phyloP scores from a whole-genome alignment of 2,329 filamentous ascomycete genomes.

The Escovopsis sp. region DNA sequence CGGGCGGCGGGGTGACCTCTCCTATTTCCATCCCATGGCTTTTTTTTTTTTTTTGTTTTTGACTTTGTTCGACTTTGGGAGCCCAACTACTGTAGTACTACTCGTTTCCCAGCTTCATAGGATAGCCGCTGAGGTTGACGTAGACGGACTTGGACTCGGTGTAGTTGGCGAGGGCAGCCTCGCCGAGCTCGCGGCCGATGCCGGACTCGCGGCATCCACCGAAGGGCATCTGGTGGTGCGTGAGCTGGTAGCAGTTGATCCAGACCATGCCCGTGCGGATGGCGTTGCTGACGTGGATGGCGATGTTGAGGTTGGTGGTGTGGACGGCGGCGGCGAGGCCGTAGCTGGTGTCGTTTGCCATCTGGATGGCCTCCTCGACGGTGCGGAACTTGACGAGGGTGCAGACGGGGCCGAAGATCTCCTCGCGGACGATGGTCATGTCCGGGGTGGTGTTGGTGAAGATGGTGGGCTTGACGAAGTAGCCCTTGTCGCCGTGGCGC shows the following conservation, averaged over 20 bases:
- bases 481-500: constrained; percentile 57
- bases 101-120: constrained; percentile 7
- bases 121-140: constrained; percentile 21
- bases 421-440: constrained; percentile 86
- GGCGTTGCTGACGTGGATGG: constrained; percentile 61
- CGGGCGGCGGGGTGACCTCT: too few relatives aligned
- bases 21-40: background rate
- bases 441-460: constrained; percentile 66
- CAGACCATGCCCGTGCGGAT: constrained; percentile 55
- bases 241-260: constrained; percentile 51
- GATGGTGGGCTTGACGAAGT: constrained; percentile 86
- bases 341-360: constrained; percentile 64
- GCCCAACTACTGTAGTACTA: too few relatives aligned
- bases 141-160: constrained; percentile 53
- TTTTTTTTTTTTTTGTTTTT: constrained; percentile 1
- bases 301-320: constrained; percentile 69
- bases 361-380: constrained; percentile 60
- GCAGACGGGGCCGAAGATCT: constrained; percentile 84
- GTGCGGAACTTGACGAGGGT: constrained; percentile 75
- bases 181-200: constrained; percentile 61
- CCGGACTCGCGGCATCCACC: constrained; percentile 68
- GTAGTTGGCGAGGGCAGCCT: constrained; percentile 51
- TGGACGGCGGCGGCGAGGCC: constrained; percentile 73
- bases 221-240: constrained; percentile 52
- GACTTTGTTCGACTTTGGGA: background rate